Conservation (phyloP, 768 basidiomycete genomes). For the Leccinellum albellum region DNA sequence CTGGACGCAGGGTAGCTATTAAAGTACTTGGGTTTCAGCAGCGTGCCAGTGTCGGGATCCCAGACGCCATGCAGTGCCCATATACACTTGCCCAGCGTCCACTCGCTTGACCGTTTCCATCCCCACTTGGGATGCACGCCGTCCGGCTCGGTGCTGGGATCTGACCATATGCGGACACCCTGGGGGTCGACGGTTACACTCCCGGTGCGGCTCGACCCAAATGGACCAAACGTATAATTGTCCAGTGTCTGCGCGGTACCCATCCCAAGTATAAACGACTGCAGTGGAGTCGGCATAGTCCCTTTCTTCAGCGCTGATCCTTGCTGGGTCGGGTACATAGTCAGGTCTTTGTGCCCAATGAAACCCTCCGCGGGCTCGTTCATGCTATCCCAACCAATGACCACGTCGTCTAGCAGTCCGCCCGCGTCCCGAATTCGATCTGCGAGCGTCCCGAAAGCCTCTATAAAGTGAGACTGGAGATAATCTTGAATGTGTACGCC, state of each 20-base stretch:
- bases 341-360: slow-evolving; percentile 65
- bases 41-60: slow-evolving; percentile 66
- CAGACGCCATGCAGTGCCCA: slow-evolving; percentile 92
- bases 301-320: slow-evolving; percentile 81
- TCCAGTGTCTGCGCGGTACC: slow-evolving; percentile 80
- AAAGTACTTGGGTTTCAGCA: slow-evolving; percentile 80
- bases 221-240: slow-evolving; percentile 71
- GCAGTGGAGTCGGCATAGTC: slow-evolving; percentile 78
- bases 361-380: slow-evolving; percentile 92
- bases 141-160: slow-evolving; percentile 45
- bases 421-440: slow-evolving; percentile 74
- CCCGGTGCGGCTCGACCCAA: slow-evolving; percentile 75
- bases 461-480: slow-evolving; percentile 72
- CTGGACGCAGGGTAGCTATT: slow-evolving; percentile 34
- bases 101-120: slow-evolving; percentile 72
- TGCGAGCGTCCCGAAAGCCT: slow-evolving; percentile 71
- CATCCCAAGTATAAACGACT: slow-evolving; percentile 85
- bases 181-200: slow-evolving; percentile 81
- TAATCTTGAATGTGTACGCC: slow-evolving; percentile 91
- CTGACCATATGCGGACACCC: slow-evolving; percentile 75
- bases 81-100: slow-evolving; percentile 74
- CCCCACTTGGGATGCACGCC: slow-evolving; percentile 72
- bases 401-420: slow-evolving; percentile 75
- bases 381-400: slow-evolving; percentile 95
- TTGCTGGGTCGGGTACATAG: slow-evolving; percentile 58